Evolutionary conservation across 2,329 filamentous ascomycete species (phyloP).

Genomic region (Cytospora piceicola): DNA sequence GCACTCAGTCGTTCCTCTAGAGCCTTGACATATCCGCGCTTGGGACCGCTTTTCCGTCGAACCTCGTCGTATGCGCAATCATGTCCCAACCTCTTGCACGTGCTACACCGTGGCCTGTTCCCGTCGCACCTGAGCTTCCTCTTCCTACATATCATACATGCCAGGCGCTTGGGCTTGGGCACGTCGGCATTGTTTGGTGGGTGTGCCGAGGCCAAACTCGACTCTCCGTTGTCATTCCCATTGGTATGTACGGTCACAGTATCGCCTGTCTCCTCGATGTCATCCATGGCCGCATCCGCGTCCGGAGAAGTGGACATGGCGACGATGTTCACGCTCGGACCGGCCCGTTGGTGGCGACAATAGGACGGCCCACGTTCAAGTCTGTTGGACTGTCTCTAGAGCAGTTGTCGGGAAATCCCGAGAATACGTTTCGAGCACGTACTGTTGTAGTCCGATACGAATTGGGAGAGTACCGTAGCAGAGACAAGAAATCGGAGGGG

Average conservation of each 20-base stretch:
- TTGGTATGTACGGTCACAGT: slow-evolving; percentile 25
- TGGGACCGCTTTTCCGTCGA: slow-evolving; percentile 90
- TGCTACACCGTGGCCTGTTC: slow-evolving; percentile 80
- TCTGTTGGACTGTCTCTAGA: slow-evolving; percentile 8
- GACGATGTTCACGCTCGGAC: slow-evolving; percentile 10
- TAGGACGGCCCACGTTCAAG: not conserved
- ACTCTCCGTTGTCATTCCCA: slow-evolving; percentile 40
- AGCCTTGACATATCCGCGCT: slow-evolving; percentile 92
- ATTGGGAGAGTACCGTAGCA: not conserved
- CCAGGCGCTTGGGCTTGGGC: slow-evolving; percentile 87
- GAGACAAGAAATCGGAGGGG: not conserved
- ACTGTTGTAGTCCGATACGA: not conserved
- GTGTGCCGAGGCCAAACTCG: slow-evolving; percentile 42
- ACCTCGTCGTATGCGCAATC: slow-evolving; percentile 90
- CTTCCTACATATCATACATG: slow-evolving; percentile 91
- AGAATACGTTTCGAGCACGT: not conserved
- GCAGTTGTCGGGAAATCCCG: not conserved
- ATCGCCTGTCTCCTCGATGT: slow-evolving; percentile 27
- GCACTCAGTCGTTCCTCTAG: slow-evolving; percentile 89
- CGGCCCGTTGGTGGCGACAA: slow-evolving; percentile 17
- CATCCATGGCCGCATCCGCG: slow-evolving; percentile 40
- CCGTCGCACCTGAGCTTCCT: slow-evolving; percentile 92
- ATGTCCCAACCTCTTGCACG: slow-evolving; percentile 84
- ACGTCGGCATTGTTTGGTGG: slow-evolving; percentile 55
- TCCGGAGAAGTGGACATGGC: slow-evolving; percentile 45